Conservation (phyloP, 176 grass and related monocot genomes). For the Tillandsia leiboldiana region DNA sequence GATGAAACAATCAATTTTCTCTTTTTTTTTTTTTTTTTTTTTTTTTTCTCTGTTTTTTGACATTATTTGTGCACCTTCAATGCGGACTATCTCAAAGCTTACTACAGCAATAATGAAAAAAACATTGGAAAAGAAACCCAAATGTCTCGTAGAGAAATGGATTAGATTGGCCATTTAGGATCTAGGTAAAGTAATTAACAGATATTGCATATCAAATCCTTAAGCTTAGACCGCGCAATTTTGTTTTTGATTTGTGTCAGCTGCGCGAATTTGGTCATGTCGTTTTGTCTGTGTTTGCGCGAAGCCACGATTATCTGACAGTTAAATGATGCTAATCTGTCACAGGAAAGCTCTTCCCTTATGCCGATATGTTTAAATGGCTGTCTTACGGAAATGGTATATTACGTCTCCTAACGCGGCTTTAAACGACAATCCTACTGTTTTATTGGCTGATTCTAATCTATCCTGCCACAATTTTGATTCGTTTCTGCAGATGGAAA, state of each 20-base stretch:
- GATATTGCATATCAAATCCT: too few relatives aligned
- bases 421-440: not conserved
- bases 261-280: not conserved
- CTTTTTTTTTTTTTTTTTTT: too few relatives aligned
- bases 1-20: not conserved
- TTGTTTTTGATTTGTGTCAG: not conserved
- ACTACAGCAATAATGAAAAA: not conserved
- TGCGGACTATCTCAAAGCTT: too few relatives aligned
- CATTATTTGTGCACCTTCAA: too few relatives aligned
- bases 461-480: not conserved
- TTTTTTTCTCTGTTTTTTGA: too few relatives aligned
- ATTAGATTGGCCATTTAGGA: too few relatives aligned
- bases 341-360: constrained; percentile 79
- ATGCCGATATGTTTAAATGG: constrained; percentile 73
- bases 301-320: not conserved
- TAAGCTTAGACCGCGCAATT: too few relatives aligned
- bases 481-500: constrained; percentile 54
- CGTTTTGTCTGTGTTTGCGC: not conserved
- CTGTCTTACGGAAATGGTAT: constrained; percentile 91
- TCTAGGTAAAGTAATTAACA: too few relatives aligned
- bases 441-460: not conserved
- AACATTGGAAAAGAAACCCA: not conserved
- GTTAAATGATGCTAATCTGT: not conserved
- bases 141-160: not conserved
- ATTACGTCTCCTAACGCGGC: not conserved